Evolutionary conservation across 352 stramenopile species (phyloP), one percentile per base, ranked within the genome.

Genomic region (Aphanomyces astaci): DNA sequence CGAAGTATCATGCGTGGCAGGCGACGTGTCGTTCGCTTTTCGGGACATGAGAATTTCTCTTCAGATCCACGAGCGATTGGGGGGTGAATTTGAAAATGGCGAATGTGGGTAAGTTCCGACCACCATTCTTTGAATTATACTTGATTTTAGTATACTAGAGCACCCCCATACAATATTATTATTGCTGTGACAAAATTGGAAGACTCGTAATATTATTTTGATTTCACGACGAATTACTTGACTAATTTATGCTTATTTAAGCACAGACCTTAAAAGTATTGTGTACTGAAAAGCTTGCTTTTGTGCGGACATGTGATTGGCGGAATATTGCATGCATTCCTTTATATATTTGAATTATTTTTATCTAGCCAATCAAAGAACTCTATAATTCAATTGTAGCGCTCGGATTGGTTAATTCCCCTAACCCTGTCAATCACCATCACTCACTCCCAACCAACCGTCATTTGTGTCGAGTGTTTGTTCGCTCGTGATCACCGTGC

Each of bases 81-180:
- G 51, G 51, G 51, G 51, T 19, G 32, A 52, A 65, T 65, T 65
- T 65, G 31, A 55, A 66, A 66, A 40, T 68, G 46, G 32, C 46
- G 51, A 68, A 59, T 68, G 62, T 52, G 17, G 62, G 62, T 60
- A 54, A 22, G 33, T 48, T 33, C 40, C n/a, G 62, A 68, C 62
- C 62, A 68, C 40, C 62, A 68, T 68, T 68, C 62, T 68, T 52
- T 51, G n/a, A 22, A 22, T 53, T 43, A 33, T 54, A 43, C 51
- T 68, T n/a, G 62, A 19, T 7, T 60, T 62, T 22, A 60, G 33
- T 68, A 68, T 68, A 4, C 7, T 45, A 27, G 10, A 46, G 39
- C 39, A 46, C 39, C 9, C 9, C 39, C 39, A 46, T 9, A 46
- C 15, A 55, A 1, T 55, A 13, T 55, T 55, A 28, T 55, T 28